Base-by-base conservation (phyloP, 2,329 filamentous ascomycete genomes). In the Helminthosporium solani region DNA sequence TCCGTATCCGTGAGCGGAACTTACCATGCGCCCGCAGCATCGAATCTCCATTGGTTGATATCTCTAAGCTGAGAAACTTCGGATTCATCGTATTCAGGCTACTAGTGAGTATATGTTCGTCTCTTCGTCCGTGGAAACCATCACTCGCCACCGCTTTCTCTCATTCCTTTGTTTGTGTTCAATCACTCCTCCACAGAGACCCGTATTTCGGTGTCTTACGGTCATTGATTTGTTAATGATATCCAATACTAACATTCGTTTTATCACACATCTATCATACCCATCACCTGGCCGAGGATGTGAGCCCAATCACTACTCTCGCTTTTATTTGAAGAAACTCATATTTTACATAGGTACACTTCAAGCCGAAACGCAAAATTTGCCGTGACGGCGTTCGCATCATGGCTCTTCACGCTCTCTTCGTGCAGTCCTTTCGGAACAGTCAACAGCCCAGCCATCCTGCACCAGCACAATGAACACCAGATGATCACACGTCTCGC, bases 401-500 rank as follows among this genome's bases (percentile, higher is more conserved):
- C 30, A 33, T 33, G 30, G 30, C 30, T 33, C 6, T 5, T 16
- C 15, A 7, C 15, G 30, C 30, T 16, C 15, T 14, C 30, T 16
- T 5, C 15, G 30, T 14, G 30, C 12, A 33, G 30, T 14, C 30
- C 30, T 30, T 61, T 61, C 27, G 58, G 58, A 7, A 61, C 58
- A 2, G 56, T 61, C 42, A 60, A 61, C 27, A 56, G 58, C 21
- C 58, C 58, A 12, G 44, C 42, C 18, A 47, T 53, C 15, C 42
- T 61, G 21, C 56, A 56, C 25, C 58, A 61, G 31, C 58, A 61
- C 40, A 57, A 56, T 46, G 58, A 61, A 40, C 58, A 61, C 51
- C 56, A 61, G 34, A 46, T 56, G 14, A 58, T 61, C 16, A 58
- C 58, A 8, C 41, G 57, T 34, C 56, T 51, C 7, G 58, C 58